phyloP scores from a whole-genome alignment of 768 basidiomycete species.

The Suillus hirtellus region DNA sequence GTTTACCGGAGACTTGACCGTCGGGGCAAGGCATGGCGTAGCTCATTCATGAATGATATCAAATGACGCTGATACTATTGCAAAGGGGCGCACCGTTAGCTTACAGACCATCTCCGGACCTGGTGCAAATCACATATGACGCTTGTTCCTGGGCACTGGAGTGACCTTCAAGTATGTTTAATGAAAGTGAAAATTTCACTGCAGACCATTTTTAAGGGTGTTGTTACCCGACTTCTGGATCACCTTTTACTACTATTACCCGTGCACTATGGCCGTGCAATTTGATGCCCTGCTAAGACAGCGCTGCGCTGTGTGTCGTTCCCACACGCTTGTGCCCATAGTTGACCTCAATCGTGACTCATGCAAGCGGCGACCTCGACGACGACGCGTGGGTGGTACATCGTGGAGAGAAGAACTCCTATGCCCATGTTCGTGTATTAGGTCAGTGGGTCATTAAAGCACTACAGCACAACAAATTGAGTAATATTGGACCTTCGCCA shows the following conservation, averaged over 20 bases:
- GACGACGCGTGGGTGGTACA: slow-evolving; percentile 89
- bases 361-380: slow-evolving; percentile 85
- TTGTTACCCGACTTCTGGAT: slow-evolving; percentile 78
- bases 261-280: slow-evolving; percentile 84
- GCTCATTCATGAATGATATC: slow-evolving; percentile 69
- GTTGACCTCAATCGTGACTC: slow-evolving; percentile 60
- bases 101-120: slow-evolving; percentile 97
- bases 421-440: slow-evolving; percentile 87
- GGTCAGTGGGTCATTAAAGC: slow-evolving; percentile 43
- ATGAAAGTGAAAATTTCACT: slow-evolving; percentile 13
- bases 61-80: slow-evolving; percentile 59
- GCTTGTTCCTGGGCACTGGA: slow-evolving; percentile 76
- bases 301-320: slow-evolving; percentile 42
- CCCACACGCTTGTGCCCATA: slow-evolving; percentile 84
- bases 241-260: slow-evolving; percentile 95
- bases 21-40: slow-evolving; percentile 63
- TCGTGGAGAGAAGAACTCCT: slow-evolving; percentile 61
- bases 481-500: slow-evolving; percentile 69
- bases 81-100: slow-evolving; percentile 69
- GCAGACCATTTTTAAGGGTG: slow-evolving; percentile 85
- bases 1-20: slow-evolving; percentile 73
- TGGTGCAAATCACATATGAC: slow-evolving; percentile 91
- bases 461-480: slow-evolving; percentile 14
- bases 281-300: slow-evolving; percentile 41
- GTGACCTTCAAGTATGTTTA: slow-evolving; percentile 65